Percentiles rank a stretch among this genome's conserved stretches.
Conservation (phyloP, 495 filamentous ascomycete species). For the Pseudomonodictys pantanalensis region DNA sequence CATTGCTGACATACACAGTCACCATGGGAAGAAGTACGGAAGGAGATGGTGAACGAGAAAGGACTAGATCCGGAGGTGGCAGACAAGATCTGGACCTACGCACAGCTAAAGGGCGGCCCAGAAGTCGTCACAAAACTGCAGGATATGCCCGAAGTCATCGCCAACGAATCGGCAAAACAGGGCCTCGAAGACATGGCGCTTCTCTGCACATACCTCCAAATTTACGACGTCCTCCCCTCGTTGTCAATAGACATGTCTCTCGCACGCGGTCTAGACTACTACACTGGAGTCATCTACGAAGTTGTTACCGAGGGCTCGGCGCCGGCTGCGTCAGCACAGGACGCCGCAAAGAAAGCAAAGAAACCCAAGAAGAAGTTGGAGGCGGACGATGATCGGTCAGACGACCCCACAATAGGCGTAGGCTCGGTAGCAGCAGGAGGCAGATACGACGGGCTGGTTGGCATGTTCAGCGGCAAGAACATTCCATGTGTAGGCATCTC, state of each 20-base stretch:
- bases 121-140: constrained; percentile 46
- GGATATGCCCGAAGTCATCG: constrained; percentile 59
- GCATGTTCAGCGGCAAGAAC: constrained; percentile 86
- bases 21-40: constrained; percentile 83
- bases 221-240: constrained; percentile 65
- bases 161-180: constrained; percentile 68
- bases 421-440: constrained; percentile 87
- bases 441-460: constrained; percentile 88
- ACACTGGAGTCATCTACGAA: constrained; percentile 93
- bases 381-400: constrained; percentile 73
- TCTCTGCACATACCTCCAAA: constrained; percentile 77
- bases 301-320: constrained; percentile 82
- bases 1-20: constrained; percentile 28
- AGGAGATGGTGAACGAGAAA: constrained; percentile 93
- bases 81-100: constrained; percentile 82
- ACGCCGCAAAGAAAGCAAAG: constrained; percentile 46
- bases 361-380: constrained; percentile 53
- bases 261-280: constrained; percentile 87
- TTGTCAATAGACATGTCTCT: constrained; percentile 81
- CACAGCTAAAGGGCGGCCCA: constrained; percentile 61
- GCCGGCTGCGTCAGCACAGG: constrained; percentile 46
- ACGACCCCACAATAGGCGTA: constrained; percentile 78
- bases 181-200: constrained; percentile 80
- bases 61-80: constrained; percentile 70
- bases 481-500: constrained; percentile 93